These are phyloP conservation scores for Wilhelminamyces savonicus DNA, from an alignment of 805 yeast genomes.

Conservation along the genomic window DNA sequence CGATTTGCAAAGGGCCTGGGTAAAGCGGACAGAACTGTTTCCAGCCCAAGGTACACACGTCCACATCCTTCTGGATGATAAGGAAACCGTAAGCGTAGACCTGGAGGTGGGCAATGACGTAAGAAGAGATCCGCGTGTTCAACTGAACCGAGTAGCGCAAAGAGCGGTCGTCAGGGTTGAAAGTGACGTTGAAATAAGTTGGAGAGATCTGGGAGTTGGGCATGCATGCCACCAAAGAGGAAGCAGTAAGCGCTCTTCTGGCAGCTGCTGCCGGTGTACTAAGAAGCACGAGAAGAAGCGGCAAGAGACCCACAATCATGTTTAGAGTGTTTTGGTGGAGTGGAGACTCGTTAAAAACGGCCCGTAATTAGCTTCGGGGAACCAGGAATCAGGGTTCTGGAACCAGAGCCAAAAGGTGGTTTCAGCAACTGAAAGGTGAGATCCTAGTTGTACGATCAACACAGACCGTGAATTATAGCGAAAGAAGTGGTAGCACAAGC, in stretches of 20 bases:
- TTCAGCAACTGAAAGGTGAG: too few relatives aligned
- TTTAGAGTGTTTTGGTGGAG: too few relatives aligned
- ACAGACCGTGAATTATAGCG: too few relatives aligned
- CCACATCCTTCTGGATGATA: slow-evolving; percentile 50
- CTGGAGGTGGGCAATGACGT: slow-evolving; percentile 61
- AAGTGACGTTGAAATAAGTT: slow-evolving; percentile 63
- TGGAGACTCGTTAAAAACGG: too few relatives aligned
- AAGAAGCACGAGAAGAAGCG: slow-evolving; percentile 1
- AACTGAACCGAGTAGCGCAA: slow-evolving; percentile 65
- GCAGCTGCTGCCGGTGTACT: slow-evolving; percentile 7
- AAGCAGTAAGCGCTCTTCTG: slow-evolving; percentile 41
- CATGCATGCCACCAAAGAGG: slow-evolving; percentile 84
- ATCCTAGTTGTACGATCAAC: too few relatives aligned
- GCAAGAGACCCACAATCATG: too few relatives aligned
- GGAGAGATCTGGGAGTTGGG: slow-evolving; percentile 70
- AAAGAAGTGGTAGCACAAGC: too few relatives aligned
- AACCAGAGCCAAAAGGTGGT: too few relatives aligned
- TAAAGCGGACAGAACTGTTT: slow-evolving; percentile 86
- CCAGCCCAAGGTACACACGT: slow-evolving; percentile 66
- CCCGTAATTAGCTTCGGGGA: too few relatives aligned
- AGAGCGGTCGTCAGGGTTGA: slow-evolving; percentile 65
- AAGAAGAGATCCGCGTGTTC: slow-evolving; percentile 59
- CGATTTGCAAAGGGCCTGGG: slow-evolving; percentile 76
- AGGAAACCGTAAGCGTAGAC: slow-evolving; percentile 85
- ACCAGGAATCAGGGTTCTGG: too few relatives aligned